Evolutionary conservation across 106 monocot species (phyloP), one percentile per base, ranked within the genome.

Genomic region (Amphibolis antarctica): DNA sequence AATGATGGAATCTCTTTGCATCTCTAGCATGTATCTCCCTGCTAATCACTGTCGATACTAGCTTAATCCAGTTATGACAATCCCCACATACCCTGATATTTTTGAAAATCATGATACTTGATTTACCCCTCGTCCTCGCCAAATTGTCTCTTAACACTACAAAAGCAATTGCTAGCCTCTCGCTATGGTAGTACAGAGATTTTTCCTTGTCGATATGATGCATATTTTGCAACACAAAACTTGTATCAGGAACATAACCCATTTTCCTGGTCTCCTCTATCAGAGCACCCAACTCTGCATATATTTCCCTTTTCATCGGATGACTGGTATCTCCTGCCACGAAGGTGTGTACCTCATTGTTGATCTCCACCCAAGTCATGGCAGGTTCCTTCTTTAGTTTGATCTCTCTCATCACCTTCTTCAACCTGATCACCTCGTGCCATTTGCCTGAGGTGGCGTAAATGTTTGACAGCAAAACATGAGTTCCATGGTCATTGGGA

Each of bases 341-440:
- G 77, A 89, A 89, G 19, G 67, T 63, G 49, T 83, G 78, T 11
- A 76, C 44, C 53, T 72, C 49, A 58, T 62, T 75, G 21, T 74
- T 59, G 3, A 80, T 69, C 64, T 85, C 80, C 68, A 85, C 66
- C 89, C 89, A 90, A 49, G 70, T 90, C 74, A 82, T 71, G 1
- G 82, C 85, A 12, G 89, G 82, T 1, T 85, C 85, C 31, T 84
- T 90, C 76, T 74, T 90, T 53, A 85, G 46, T 51, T 59, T 53
- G 68, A 78, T 80, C 36, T 65, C 70, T 28, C 76, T 78, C 76
- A 80, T 80, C 17, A 44, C 19, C 50, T 46, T 67, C 62, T 80
- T 82, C 67, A 82, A 60, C 24, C 36, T 28, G n/a, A 67, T 65
- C 19, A 80, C 82, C 14, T 76, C 70, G 18, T 74, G 20, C 89